phyloP scores from a whole-genome alignment of 2,329 filamentous ascomycete genomes.

The Sporothrix mexicana region DNA sequence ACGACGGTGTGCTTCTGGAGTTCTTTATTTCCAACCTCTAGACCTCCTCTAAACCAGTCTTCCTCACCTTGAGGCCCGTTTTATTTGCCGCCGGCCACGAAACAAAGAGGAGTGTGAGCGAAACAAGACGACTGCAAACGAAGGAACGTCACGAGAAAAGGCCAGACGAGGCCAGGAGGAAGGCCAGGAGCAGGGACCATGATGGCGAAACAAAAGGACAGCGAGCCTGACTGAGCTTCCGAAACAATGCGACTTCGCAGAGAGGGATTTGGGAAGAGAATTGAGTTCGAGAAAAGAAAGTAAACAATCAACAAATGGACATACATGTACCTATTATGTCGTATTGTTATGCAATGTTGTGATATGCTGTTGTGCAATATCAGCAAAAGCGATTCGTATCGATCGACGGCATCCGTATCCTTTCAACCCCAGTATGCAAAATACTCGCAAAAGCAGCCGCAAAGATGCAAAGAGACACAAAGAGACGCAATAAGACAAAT shows the following conservation, averaged over 20 bases:
- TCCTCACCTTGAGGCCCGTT: background rate
- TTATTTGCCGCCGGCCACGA: slow-evolving; percentile 25
- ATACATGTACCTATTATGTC: background rate
- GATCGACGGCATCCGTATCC: background rate
- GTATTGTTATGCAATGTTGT: background rate
- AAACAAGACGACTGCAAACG: background rate
- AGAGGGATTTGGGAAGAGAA: background rate
- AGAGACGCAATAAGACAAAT: background rate
- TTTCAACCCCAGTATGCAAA: slow-evolving; percentile 24
- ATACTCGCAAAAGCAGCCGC: slow-evolving; percentile 1
- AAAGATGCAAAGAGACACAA: no score
- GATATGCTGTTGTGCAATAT: background rate
- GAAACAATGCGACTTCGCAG: background rate
- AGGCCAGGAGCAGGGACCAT: background rate
- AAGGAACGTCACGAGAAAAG: background rate
- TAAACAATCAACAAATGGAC: background rate
- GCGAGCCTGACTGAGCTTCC: background rate
- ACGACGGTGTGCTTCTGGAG: background rate
- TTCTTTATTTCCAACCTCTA: background rate
- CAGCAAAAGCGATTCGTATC: no score
- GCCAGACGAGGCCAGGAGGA: no score
- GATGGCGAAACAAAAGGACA: background rate
- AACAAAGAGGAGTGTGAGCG: slow-evolving; percentile 1
- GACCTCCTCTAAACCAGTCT: background rate
- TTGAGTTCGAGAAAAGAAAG: background rate